phyloP scores from a whole-genome alignment of 208 protist genomes.

The Leptomonas seymouri region DNA sequence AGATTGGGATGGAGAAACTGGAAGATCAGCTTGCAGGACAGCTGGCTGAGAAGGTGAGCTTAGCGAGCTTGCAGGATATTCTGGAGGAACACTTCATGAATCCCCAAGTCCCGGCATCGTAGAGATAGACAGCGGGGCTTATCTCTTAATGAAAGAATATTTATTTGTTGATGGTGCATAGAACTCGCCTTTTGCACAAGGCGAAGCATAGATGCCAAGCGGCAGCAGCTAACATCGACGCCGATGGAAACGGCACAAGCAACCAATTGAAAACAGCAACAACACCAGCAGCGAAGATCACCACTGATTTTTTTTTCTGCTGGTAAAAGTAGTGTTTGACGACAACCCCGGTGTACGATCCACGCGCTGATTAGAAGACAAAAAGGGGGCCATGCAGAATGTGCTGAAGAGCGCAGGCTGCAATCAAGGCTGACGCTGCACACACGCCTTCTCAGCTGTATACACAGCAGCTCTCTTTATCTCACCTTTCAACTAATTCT shows the following conservation, averaged over 20 bases:
- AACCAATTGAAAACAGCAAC: not conserved
- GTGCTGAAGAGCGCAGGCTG: too few species aligned
- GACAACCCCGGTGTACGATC: too few species aligned
- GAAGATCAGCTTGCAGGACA: slow-evolving; percentile 41
- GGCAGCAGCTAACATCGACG: not conserved
- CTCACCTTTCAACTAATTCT: too few species aligned
- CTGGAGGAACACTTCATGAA: slow-evolving; percentile 35
- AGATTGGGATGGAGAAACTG: slow-evolving; percentile 37
- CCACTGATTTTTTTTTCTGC: slow-evolving; percentile 9
- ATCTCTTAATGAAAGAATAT: too few species aligned
- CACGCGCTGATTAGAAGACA: too few species aligned
- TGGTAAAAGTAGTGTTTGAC: too few species aligned
- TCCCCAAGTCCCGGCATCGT: not conserved
- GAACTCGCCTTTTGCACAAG: not conserved
- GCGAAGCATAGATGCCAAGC: not conserved
- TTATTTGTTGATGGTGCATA: not conserved
- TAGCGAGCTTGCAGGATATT: slow-evolving; percentile 64
- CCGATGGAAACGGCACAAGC: not conserved
- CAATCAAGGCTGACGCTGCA: too few species aligned
- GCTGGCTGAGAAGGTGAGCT: slow-evolving; percentile 59
- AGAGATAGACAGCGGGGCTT: not conserved
- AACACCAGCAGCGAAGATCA: too few species aligned
- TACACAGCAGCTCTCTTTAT: too few species aligned
- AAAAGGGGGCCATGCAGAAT: too few species aligned
- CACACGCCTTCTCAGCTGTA: too few species aligned